Evolutionary conservation across 352 stramenopile species (phyloP).

Genomic region (Phytopythium oedochilum): DNA sequence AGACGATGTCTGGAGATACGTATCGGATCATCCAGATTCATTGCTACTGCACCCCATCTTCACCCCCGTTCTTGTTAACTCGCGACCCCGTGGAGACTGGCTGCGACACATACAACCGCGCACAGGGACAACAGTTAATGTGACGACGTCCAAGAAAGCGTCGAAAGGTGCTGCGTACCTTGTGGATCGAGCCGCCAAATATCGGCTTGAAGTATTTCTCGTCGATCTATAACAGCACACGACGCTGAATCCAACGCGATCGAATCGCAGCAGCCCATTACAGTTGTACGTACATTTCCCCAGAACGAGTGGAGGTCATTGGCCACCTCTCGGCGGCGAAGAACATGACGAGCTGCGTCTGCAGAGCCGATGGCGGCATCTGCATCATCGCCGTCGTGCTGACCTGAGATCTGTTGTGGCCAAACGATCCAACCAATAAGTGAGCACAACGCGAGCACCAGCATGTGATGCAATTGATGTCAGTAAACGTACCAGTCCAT

Average conservation of each 20-base stretch:
- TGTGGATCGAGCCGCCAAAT: conserved; percentile 43
- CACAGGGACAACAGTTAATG: background rate
- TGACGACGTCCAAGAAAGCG: too few relatives aligned
- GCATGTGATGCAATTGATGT: background rate
- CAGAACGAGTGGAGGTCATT: conserved; percentile 57
- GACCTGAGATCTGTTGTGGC: conserved; percentile 29
- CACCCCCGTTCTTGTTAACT: background rate
- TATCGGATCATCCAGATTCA: background rate
- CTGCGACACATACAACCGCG: background rate
- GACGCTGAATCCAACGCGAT: background rate
- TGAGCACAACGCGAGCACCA: background rate
- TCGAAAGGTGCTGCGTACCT: too few relatives aligned
- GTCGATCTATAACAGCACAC: conserved; percentile 32
- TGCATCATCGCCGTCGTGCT: conserved; percentile 25
- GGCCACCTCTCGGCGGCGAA: conserved; percentile 15
- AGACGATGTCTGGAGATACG: background rate
- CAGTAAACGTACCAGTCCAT: conserved; percentile 1
- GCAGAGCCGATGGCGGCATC: background rate
- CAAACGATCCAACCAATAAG: background rate
- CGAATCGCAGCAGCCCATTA: background rate
- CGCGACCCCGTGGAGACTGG: background rate
- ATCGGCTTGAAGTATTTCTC: conserved; percentile 65
- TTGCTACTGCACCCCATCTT: background rate
- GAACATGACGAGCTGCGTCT: conserved; percentile 10
- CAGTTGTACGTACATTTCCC: conserved; percentile 35